These are phyloP conservation scores for Irpex sp. DNA, from an alignment of 1,284 basidiomycete species.

Conservation along the genomic window DNA sequence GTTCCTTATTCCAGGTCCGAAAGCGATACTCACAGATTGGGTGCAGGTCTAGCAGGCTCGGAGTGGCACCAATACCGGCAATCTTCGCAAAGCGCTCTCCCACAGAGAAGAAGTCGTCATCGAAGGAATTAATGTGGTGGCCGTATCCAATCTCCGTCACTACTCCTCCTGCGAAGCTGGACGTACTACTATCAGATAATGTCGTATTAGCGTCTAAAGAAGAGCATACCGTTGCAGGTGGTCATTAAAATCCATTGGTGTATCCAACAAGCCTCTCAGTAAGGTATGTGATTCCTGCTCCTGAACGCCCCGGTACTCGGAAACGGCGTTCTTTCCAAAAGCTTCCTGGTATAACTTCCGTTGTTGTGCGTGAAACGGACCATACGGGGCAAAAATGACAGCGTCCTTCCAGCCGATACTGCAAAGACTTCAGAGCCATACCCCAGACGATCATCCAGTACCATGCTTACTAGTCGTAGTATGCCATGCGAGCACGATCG, in stretches of 20 bases:
- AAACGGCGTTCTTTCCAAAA: neutral
- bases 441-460: too few relatives aligned
- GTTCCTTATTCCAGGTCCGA: neutral
- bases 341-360: slow-evolving; percentile 5
- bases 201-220: too few relatives aligned
- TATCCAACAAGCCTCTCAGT: slow-evolving; percentile 2
- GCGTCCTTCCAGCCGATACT: slow-evolving; percentile 1
- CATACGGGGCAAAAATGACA: slow-evolving; percentile 2
- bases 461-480: neutral
- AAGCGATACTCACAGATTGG: slow-evolving; percentile 15
- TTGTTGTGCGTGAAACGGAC: slow-evolving; percentile 1
- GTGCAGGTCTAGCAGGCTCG: slow-evolving; percentile 19
- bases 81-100: slow-evolving; percentile 17
- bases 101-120: slow-evolving; percentile 19
- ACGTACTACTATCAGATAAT: neutral
- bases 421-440: neutral
- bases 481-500: neutral
- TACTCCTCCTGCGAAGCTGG: slow-evolving; percentile 16
- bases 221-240: neutral
- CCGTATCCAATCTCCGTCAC: slow-evolving; percentile 26
- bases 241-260: neutral
- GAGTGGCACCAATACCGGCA: slow-evolving; percentile 15
- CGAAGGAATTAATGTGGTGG: slow-evolving; percentile 18
- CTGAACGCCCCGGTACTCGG: slow-evolving; percentile 1
- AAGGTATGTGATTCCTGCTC: slow-evolving; percentile 1